A percentile compares a stretch with the other conserved stretches of the same genome.
Conservation (phyloP, 2,329 filamentous ascomycete species). For the Fusarium nelsonii region DNA sequence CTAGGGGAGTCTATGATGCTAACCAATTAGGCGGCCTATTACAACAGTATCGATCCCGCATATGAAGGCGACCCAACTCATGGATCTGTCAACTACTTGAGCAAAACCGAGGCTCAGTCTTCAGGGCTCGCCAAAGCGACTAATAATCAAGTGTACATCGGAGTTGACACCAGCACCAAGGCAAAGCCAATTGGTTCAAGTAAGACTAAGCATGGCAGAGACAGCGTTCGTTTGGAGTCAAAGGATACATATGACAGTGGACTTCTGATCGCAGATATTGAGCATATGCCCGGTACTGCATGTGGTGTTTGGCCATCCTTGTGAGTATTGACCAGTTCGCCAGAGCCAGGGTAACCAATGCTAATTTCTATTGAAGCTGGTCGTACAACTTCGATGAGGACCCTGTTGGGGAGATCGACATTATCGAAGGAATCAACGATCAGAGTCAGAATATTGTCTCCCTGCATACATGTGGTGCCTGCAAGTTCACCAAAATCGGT, state of each 20-base stretch:
- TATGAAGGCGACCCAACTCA: conserved; percentile 67
- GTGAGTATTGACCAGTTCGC: conserved; percentile 6
- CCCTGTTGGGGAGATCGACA: conserved; percentile 74
- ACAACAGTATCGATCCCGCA: conserved; percentile 31
- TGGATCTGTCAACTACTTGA: conserved; percentile 72
- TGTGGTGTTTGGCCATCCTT: conserved; percentile 41
- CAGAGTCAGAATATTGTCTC: conserved; percentile 69
- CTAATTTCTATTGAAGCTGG: conserved; percentile 1
- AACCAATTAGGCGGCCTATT: conserved; percentile 16
- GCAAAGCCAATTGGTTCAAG: conserved; percentile 27
- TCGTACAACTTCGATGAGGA: conserved; percentile 30
- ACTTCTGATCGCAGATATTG: conserved; percentile 68
- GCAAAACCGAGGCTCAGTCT: conserved; percentile 49
- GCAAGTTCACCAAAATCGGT: conserved; percentile 59
- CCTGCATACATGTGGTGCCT: conserved; percentile 69
- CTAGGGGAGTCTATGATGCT: background rate
- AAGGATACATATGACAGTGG: conserved; percentile 71
- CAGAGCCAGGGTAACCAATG: accelerated
- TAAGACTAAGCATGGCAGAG: conserved; percentile 52
- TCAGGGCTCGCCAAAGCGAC: conserved; percentile 45
- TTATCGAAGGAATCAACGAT: conserved; percentile 78
- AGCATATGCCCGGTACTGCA: conserved; percentile 36
- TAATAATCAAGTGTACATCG: conserved; percentile 9
- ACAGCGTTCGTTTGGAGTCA: conserved; percentile 74
- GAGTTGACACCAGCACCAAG: conserved; percentile 11